Percentiles rank a stretch among this genome's conserved stretches.
phyloP scores from a whole-genome alignment of 2,329 filamentous ascomycete species.

The Pyricularia grisea region DNA sequence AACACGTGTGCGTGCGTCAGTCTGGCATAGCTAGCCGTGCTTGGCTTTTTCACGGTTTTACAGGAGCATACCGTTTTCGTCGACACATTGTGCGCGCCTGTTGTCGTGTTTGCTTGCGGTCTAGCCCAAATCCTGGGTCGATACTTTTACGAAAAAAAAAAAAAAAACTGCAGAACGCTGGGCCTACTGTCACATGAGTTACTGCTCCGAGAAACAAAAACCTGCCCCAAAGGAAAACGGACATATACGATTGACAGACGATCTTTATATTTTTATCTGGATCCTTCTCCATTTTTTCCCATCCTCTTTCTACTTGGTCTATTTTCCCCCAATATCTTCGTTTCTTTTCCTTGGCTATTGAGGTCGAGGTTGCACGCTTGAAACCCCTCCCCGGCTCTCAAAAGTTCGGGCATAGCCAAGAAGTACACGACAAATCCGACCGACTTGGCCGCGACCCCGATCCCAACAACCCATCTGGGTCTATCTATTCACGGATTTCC shows the following conservation, averaged over 20 bases:
- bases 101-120: neutral
- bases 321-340: neutral
- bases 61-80: neutral
- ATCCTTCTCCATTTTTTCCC: neutral
- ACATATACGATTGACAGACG: neutral
- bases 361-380: neutral
- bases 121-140: neutral
- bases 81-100: neutral
- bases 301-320: neutral
- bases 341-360: neutral
- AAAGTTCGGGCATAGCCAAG: neutral
- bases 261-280: neutral
- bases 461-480: neutral
- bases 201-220: neutral
- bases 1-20: slow-evolving; percentile 1
- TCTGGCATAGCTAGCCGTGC: neutral
- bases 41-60: neutral
- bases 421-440: neutral
- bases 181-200: neutral
- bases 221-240: neutral
- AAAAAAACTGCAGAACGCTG: neutral
- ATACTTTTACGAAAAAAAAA: neutral
- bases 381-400: neutral
- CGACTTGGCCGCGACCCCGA: neutral
- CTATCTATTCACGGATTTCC: neutral